Evolutionary conservation across 2,329 filamentous ascomycete species (phyloP).

Genomic region (Lomentospora prolificans): DNA sequence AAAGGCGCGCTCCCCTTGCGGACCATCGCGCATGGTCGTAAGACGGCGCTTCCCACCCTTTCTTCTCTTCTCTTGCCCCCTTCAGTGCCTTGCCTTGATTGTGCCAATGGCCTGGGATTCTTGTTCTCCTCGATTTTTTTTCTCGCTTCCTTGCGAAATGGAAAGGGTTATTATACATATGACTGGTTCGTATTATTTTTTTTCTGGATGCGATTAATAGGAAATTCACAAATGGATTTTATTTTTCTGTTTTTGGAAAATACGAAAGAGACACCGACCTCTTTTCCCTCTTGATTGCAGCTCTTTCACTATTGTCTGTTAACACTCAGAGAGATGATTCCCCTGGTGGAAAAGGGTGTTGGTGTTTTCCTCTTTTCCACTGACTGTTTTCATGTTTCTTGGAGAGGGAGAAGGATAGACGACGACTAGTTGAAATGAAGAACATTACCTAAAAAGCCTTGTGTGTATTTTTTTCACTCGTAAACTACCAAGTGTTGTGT

Average conservation of each 20-base stretch:
- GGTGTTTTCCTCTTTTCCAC: neutral
- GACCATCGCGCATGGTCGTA: neutral
- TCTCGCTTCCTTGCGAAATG: slow-evolving; percentile 10
- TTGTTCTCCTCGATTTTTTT: slow-evolving; percentile 11
- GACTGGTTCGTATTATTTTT: slow-evolving; percentile 45
- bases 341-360: neutral
- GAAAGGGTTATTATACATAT: slow-evolving; percentile 22
- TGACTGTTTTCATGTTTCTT: neutral
- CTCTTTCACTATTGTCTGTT: slow-evolving; percentile 17
- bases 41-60: neutral
- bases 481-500: too few species aligned
- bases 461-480: neutral
- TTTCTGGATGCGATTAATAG: slow-evolving; percentile 28
- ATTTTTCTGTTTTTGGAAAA: slow-evolving; percentile 6
- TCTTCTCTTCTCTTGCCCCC: neutral
- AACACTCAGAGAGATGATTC: neutral
- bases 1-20: neutral
- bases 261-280: neutral
- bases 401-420: neutral
- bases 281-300: slow-evolving; percentile 4
- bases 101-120: slow-evolving; percentile 16
- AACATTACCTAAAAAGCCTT: neutral
- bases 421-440: slow-evolving; percentile 2
- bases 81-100: neutral
- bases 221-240: slow-evolving; percentile 14